Evolutionary conservation across 176 grass and related monocot genomes (phyloP).

Genomic region (Musa schizocarpa): DNA sequence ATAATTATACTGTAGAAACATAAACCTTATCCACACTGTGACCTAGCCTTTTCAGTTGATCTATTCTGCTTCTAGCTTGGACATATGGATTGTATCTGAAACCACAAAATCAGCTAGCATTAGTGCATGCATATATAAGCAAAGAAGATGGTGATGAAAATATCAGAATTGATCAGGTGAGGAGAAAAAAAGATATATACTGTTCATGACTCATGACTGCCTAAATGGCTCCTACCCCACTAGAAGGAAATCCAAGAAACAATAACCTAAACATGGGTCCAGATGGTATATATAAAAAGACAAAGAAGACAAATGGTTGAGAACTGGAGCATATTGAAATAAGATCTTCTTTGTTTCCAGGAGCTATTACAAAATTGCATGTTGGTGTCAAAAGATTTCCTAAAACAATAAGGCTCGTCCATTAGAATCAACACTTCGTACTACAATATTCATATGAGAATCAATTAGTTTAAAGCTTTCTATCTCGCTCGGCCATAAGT

Average conservation of each 20-base stretch:
- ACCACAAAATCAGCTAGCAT: slow-evolving; percentile 6
- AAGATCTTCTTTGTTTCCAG: background rate
- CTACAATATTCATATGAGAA: too few species aligned
- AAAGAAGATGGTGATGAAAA: background rate
- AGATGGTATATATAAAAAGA: too few species aligned
- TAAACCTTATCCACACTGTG: slow-evolving; percentile 98
- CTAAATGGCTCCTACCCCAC: too few species aligned
- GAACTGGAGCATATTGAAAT: background rate
- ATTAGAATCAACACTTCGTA: too few species aligned
- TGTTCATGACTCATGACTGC: too few species aligned
- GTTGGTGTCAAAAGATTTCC: too few species aligned
- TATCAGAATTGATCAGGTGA: background rate
- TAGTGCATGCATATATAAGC: background rate
- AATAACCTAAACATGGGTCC: too few species aligned
- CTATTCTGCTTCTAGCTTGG: slow-evolving; percentile 96
- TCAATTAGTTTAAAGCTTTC: too few species aligned
- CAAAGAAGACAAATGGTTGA: background rate
- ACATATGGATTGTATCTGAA: slow-evolving; percentile 95
- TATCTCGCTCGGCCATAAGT: too few species aligned
- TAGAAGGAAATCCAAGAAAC: too few species aligned
- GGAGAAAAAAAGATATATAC: background rate
- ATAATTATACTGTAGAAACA: background rate
- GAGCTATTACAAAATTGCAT: background rate
- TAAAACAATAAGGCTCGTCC: background rate
- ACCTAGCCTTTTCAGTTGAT: slow-evolving; percentile 94